phyloP scores from a whole-genome alignment of 768 basidiomycete species.

The Tricholoma furcatifolium region DNA sequence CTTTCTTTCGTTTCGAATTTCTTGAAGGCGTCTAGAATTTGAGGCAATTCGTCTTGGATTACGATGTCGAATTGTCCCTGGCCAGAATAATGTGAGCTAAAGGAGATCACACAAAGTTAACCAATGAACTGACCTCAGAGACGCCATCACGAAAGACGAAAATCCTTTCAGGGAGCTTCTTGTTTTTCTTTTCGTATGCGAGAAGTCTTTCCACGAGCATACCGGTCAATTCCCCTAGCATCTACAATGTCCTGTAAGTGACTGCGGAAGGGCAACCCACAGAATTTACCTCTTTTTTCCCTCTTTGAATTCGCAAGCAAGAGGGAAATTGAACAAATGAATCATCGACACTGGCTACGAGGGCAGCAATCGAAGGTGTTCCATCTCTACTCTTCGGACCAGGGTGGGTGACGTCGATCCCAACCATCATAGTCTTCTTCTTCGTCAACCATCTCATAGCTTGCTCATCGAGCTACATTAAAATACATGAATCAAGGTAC shows the following conservation, averaged over 20 bases:
- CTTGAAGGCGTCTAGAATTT: conserved; percentile 61
- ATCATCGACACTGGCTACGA: conserved; percentile 74
- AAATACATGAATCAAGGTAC: conserved; percentile 2
- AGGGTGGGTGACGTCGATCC: conserved; percentile 84
- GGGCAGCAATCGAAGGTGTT: conserved; percentile 80
- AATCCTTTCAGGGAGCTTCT: conserved; percentile 61
- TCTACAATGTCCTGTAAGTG: conserved; percentile 39
- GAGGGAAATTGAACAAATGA: conserved; percentile 78
- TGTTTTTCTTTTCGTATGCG: conserved; percentile 55
- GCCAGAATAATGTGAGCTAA: conserved; percentile 1
- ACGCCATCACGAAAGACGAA: conserved; percentile 81
- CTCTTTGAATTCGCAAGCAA: conserved; percentile 64
- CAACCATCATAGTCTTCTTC: conserved; percentile 78
- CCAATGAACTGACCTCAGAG: conserved; percentile 54
- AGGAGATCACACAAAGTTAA: neutral
- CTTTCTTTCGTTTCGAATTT: conserved; percentile 42
- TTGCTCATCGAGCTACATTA: conserved; percentile 44
- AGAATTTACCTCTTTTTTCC: conserved; percentile 42
- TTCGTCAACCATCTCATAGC: conserved; percentile 66
- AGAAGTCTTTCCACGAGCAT: conserved; percentile 75
- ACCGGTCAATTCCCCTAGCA: conserved; percentile 59
- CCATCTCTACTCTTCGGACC: conserved; percentile 64
- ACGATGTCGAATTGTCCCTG: conserved; percentile 76
- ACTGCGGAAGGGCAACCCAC: neutral
- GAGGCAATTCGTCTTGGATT: conserved; percentile 56